Evolutionary conservation across 2,329 filamentous ascomycete species (phyloP), one percentile per base, ranked within the genome.

Genomic region (Aspergillus tamarii): DNA sequence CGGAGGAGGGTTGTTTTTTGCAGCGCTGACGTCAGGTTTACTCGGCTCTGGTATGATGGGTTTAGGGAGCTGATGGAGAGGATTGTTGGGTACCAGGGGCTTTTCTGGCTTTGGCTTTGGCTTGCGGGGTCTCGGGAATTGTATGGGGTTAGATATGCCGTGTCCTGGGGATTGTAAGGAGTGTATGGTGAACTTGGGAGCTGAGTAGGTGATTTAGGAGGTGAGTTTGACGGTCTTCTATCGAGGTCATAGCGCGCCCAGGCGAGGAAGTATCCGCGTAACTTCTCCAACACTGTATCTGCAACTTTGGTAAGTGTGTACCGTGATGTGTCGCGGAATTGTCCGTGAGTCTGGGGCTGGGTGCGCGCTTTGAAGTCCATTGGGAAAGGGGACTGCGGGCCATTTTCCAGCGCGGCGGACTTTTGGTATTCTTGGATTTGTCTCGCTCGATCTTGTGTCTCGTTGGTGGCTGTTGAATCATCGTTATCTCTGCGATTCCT

Each of bases 191-290:
- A 36, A 28, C 7, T 36, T 36, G 52, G 2, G 2, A 11, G 9
- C 5, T n/a, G 23, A 36, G n/a, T 16, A 6, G 53, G 32, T 55
- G 54, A 26, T 19, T 23, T 43, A 21, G 14, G 36, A 14, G 36
- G 36, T 36, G 2, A 80, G 57, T 4, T 73, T 72, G 3, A 80
- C 77, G 2, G 71, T 66, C 0, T 69, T 72, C 19, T 60, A 50
- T 26, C 32, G 6, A 77, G 74, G 0, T 73, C 72, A 0, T 79
- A 76, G 0, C 83, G 76, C 0, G 84, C 85, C 89, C 89, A 91
- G 3, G 87, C 88, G 45, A 89, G 87, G 69, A 89, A 91, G 8
- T 89, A 82, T 0, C 89, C 89, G 14, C 80, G 77, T 57, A 91
- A 80, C 3, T 84, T 82, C 65, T 85, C 76, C 26, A 82, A 78